A percentile compares a stretch with the other conserved stretches of the same genome.
Evolutionary conservation across 1,284 basidiomycete genomes (phyloP).

Genomic region (Cutaneotrichosporon sp.): DNA sequence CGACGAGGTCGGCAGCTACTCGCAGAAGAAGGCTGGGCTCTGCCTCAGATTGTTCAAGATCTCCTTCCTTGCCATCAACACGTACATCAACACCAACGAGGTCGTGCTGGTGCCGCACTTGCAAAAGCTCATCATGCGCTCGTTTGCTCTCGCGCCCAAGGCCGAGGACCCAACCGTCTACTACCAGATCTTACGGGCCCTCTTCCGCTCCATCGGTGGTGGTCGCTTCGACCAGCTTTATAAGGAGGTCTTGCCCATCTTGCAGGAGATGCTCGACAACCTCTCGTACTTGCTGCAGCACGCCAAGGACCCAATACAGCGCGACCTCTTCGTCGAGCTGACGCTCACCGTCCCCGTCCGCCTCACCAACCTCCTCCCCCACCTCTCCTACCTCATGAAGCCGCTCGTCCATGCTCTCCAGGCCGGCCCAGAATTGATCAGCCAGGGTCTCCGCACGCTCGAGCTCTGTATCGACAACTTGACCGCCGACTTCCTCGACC

Average conservation of each 20-base stretch:
- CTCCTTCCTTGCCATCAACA: constrained; percentile 86
- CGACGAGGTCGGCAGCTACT: constrained; percentile 79
- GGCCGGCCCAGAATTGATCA: constrained; percentile 84
- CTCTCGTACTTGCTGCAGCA: constrained; percentile 87
- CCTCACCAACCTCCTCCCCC: constrained; percentile 92
- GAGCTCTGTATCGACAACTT: constrained; percentile 99
- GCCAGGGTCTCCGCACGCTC: constrained; percentile 93
- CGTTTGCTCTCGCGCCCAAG: constrained; percentile 90
- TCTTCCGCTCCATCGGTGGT: constrained; percentile 98
- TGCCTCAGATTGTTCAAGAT: constrained; percentile 94
- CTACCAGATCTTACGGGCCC: constrained; percentile 87
- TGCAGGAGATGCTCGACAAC: constrained; percentile 96
- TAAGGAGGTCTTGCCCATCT: constrained; percentile 92
- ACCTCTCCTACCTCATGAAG: constrained; percentile 95
- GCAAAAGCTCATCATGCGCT: constrained; percentile 94
- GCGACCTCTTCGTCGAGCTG: constrained; percentile 94
- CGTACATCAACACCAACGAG: constrained; percentile 80
- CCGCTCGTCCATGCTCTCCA: constrained; percentile 90
- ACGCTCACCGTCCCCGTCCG: constrained; percentile 96
- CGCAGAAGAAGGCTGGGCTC: constrained; percentile 72
- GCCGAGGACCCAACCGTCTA: constrained; percentile 90
- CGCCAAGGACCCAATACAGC: constrained; percentile 67
- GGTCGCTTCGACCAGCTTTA: constrained; percentile 94
- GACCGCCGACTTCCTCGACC: constrained; percentile 97
- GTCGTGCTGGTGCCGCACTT: constrained; percentile 89